Evolutionary conservation across 2,329 filamentous ascomycete genomes (phyloP).

Genomic region (Pseudogymnoascus sp.): DNA sequence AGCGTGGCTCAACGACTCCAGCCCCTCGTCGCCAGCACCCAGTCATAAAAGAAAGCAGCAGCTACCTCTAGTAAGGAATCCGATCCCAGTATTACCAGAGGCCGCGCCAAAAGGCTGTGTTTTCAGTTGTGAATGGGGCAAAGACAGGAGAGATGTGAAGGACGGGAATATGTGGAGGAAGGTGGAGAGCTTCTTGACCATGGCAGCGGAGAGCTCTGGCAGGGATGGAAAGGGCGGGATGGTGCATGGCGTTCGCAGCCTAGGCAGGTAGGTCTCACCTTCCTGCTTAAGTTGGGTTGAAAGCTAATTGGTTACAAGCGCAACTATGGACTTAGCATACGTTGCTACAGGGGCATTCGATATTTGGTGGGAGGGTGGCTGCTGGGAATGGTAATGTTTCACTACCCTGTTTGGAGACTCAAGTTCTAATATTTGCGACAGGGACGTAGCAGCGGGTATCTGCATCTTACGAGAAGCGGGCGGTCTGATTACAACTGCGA

Average conservation of each 20-base stretch:
- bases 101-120: slow-evolving; percentile 61
- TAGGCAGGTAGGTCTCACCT: slow-evolving; percentile 45
- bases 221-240: slow-evolving; percentile 62
- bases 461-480: slow-evolving; percentile 67
- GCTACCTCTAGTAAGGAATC: slow-evolving; percentile 55
- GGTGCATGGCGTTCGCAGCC: slow-evolving; percentile 67
- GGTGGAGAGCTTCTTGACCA: slow-evolving; percentile 65
- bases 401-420: background rate
- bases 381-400: slow-evolving; percentile 62
- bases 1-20: slow-evolving; percentile 41
- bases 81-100: slow-evolving; percentile 53
- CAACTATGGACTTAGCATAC: slow-evolving; percentile 67
- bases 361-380: slow-evolving; percentile 77
- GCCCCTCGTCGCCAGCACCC: slow-evolving; percentile 18
- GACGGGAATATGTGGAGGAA: slow-evolving; percentile 65
- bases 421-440: slow-evolving; percentile 21
- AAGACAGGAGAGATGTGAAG: slow-evolving; percentile 58
- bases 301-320: slow-evolving; percentile 38
- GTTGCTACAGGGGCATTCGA: slow-evolving; percentile 68
- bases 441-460: slow-evolving; percentile 70
- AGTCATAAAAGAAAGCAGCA: slow-evolving; percentile 47
- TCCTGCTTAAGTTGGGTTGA: background rate
- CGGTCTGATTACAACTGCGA: slow-evolving; percentile 65
- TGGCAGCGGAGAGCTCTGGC: slow-evolving; percentile 59
- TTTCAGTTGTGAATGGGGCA: slow-evolving; percentile 73